Evolutionary conservation across 129 eudicot genomes (phyloP).

Genomic region (Chrysanthemum seticuspe): DNA sequence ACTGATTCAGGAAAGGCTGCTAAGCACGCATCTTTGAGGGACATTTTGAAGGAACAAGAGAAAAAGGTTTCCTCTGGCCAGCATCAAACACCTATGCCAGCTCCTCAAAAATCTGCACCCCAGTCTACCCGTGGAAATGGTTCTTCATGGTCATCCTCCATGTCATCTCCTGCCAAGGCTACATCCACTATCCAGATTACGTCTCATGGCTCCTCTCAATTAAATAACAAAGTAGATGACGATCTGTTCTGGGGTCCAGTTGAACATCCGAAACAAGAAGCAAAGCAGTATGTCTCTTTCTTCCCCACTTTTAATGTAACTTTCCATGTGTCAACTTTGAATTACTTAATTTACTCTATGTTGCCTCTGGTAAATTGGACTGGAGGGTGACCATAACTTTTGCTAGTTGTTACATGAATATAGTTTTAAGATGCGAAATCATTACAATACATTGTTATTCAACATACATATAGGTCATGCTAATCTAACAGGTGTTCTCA

Average conservation of each 20-base stretch:
- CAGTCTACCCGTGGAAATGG: slow-evolving; percentile 54
- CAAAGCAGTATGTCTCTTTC: too few relatives aligned
- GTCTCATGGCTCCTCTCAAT: slow-evolving; percentile 23
- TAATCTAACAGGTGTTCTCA: too few relatives aligned
- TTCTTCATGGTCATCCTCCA: slow-evolving; percentile 56
- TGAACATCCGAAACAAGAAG: slow-evolving; percentile 59
- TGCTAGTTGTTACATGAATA: too few relatives aligned
- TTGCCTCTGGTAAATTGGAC: too few relatives aligned
- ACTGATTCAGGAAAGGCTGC: slow-evolving; percentile 12
- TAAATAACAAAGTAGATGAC: slow-evolving; percentile 65
- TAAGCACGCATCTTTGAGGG: slow-evolving; percentile 73
- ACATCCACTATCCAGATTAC: slow-evolving; percentile 51
- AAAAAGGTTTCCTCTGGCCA: slow-evolving; percentile 42
- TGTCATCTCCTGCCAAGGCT: slow-evolving; percentile 64
- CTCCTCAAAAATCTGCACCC: slow-evolving; percentile 36
- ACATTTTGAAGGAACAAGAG: slow-evolving; percentile 83
- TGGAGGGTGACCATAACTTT: too few relatives aligned
- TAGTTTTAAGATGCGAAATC: too few relatives aligned
- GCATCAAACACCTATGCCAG: slow-evolving; percentile 33
- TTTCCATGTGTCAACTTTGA: too few relatives aligned
- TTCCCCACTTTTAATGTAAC: too few relatives aligned
- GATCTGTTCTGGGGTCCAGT: slow-evolving; percentile 98
- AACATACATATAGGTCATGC: too few relatives aligned
- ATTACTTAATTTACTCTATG: too few relatives aligned
- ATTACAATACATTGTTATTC: too few relatives aligned